Percentiles rank a stretch among this genome's conserved stretches.
Evolutionary conservation across 2,329 filamentous ascomycete genomes (phyloP).

Genomic region (Teratosphaeria zuluensis): DNA sequence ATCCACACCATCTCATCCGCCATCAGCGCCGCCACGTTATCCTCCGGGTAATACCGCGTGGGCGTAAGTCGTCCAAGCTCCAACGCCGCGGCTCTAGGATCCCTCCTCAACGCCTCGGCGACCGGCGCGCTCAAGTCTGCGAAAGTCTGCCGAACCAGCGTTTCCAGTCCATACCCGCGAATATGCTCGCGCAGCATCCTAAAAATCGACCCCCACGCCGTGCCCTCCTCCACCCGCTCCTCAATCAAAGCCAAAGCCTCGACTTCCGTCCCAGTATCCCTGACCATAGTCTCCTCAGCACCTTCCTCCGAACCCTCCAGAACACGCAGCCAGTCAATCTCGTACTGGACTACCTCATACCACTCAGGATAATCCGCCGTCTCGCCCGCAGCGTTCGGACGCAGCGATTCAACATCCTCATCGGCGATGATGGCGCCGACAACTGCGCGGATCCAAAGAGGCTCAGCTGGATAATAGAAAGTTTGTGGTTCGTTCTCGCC

Average conservation of each 20-base stretch:
- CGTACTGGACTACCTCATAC: background rate
- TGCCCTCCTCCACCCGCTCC: background rate
- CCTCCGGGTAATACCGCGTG: background rate
- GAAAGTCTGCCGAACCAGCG: background rate
- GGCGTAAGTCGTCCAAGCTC: background rate
- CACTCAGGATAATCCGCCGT: background rate
- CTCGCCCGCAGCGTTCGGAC: background rate
- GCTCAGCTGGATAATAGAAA: background rate
- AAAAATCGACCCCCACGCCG: background rate
- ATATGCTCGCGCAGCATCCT: background rate
- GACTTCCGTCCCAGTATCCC: background rate
- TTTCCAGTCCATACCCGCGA: background rate
- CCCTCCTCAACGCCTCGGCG: background rate
- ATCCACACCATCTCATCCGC: background rate
- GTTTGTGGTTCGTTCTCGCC: background rate
- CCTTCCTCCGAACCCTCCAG: background rate
- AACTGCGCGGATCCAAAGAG: background rate
- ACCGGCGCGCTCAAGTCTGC: background rate
- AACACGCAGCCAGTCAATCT: background rate
- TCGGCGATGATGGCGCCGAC: background rate
- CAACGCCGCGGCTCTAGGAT: background rate
- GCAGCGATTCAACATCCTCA: background rate
- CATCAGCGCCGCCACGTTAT: background rate
- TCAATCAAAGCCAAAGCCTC: background rate
- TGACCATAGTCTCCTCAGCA: background rate